A percentile compares a stretch with the other conserved stretches of the same genome.
phyloP scores from a whole-genome alignment of 441 rosid genomes.

The Mallotus repandus region DNA sequence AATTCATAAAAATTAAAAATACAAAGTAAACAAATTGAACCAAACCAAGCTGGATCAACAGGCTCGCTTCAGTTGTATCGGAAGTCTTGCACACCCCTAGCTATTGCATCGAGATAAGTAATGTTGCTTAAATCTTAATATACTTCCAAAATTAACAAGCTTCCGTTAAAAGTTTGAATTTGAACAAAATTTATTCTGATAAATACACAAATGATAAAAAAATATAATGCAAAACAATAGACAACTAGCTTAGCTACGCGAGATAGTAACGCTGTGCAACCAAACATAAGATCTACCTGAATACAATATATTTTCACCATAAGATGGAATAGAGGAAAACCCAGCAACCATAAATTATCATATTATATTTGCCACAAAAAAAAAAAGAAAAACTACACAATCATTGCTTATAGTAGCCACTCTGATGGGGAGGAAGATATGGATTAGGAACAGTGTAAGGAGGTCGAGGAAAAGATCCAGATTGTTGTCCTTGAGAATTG shows the following conservation, averaged over 20 bases:
- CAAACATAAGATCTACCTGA: slow-evolving; percentile 8
- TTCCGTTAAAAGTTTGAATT: background rate
- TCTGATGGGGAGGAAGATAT: slow-evolving; percentile 69
- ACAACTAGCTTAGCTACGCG: background rate
- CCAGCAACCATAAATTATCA: slow-evolving; percentile 8
- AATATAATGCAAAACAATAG: background rate
- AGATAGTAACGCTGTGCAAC: background rate
- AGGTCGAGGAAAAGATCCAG: slow-evolving; percentile 63
- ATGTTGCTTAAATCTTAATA: background rate
- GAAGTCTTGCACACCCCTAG: too few species aligned
- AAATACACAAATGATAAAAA: slow-evolving; percentile 3
- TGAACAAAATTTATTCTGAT: background rate
- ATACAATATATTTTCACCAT: slow-evolving; percentile 8
- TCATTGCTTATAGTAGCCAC: slow-evolving; percentile 77
- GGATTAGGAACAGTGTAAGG: slow-evolving; percentile 71
- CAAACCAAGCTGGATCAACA: too few species aligned
- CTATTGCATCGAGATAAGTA: too few species aligned
- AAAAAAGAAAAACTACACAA: slow-evolving; percentile 6
- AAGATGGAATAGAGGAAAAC: background rate
- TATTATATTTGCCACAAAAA: background rate
- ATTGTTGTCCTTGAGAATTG: slow-evolving; percentile 67
- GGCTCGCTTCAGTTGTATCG: too few species aligned
- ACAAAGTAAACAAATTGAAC: too few species aligned
- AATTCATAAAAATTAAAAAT: too few species aligned
- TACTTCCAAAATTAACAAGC: slow-evolving; percentile 1